These are phyloP conservation scores for Auricularia heimuer DNA, from an alignment of 768 basidiomycete species.

Conservation along the genomic window DNA sequence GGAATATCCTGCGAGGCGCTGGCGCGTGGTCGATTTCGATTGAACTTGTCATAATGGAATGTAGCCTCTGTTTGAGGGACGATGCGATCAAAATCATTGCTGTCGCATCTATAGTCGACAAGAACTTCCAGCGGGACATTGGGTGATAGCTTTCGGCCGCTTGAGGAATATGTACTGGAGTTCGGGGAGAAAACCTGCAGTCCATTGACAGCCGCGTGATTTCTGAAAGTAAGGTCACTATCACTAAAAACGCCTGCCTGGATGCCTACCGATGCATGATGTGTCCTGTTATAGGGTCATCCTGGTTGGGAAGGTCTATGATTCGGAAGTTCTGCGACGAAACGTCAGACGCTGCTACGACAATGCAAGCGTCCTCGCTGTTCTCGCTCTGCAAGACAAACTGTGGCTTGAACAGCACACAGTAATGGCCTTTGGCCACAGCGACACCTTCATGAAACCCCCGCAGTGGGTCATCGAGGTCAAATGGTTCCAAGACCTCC, in stretches of 20 bases:
- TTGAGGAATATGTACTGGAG: neutral
- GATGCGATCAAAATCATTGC: constrained; percentile 74
- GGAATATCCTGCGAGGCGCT: constrained; percentile 42
- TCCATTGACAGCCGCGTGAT: constrained; percentile 65
- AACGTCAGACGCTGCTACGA: constrained; percentile 71
- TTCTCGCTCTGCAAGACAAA: constrained; percentile 63
- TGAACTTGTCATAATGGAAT: constrained; percentile 90
- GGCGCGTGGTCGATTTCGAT: constrained; percentile 74
- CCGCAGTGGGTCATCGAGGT: constrained; percentile 44
- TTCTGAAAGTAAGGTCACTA: constrained; percentile 34
- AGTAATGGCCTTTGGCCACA: constrained; percentile 63
- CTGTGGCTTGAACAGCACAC: constrained; percentile 85
- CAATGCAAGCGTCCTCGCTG: constrained; percentile 46
- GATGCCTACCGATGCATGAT: constrained; percentile 68
- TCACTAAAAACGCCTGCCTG: neutral
- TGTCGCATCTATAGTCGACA: constrained; percentile 77
- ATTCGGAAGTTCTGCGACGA: constrained; percentile 71
- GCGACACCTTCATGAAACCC: constrained; percentile 69
- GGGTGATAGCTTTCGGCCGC: constrained; percentile 9
- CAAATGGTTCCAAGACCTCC: constrained; percentile 18
- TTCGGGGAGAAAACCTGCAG: constrained; percentile 83
- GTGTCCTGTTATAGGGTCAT: constrained; percentile 77
- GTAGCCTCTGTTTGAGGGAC: constrained; percentile 81
- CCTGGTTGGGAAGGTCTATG: constrained; percentile 65
- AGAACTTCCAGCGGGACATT: constrained; percentile 82